Evolutionary conservation across 2,329 filamentous ascomycete species (phyloP).

Genomic region (Pyrenophora graminea): DNA sequence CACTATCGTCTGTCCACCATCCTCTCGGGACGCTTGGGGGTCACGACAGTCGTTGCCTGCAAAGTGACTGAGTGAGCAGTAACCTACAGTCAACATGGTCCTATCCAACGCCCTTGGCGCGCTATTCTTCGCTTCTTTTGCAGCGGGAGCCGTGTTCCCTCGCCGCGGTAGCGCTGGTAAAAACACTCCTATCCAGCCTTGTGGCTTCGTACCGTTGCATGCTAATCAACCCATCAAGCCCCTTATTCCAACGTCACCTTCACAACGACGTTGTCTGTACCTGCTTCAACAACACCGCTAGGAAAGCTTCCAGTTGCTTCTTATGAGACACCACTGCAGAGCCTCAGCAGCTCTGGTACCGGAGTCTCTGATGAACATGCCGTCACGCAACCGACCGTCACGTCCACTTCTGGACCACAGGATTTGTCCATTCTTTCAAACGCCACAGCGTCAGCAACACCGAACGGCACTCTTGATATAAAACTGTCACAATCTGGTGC

Average conservation of each 20-base stretch:
- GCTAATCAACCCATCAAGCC: slow-evolving; percentile 37
- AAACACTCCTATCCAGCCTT: slow-evolving; percentile 17
- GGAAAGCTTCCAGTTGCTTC: not conserved
- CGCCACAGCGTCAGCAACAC: slow-evolving; percentile 1
- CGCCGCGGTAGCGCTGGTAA: slow-evolving; percentile 32
- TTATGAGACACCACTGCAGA: slow-evolving; percentile 1
- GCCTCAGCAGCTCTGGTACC: slow-evolving; percentile 1
- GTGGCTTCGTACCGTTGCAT: slow-evolving; percentile 29
- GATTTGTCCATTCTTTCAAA: not conserved
- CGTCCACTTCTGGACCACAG: slow-evolving; percentile 5
- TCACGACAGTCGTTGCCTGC: slow-evolving; percentile 26
- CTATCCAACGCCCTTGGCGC: slow-evolving; percentile 13
- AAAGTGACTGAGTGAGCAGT: slow-evolving; percentile 27
- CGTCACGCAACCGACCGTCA: slow-evolving; percentile 15
- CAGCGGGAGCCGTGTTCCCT: slow-evolving; percentile 27
- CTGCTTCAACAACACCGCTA: slow-evolving; percentile 10
- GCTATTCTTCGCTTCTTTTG: slow-evolving; percentile 21
- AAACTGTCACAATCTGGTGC: slow-evolving; percentile 1
- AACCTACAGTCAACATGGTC: slow-evolving; percentile 25
- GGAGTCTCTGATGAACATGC: slow-evolving; percentile 13
- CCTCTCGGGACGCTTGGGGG: slow-evolving; percentile 18
- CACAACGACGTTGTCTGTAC: slow-evolving; percentile 14
- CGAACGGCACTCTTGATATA: not conserved
- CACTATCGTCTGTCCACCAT: slow-evolving; percentile 16
- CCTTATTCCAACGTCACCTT: slow-evolving; percentile 34